Evolutionary conservation across 495 filamentous ascomycete genomes (phyloP), one percentile per base, ranked within the genome.

Genomic region (Penicillium angulare): DNA sequence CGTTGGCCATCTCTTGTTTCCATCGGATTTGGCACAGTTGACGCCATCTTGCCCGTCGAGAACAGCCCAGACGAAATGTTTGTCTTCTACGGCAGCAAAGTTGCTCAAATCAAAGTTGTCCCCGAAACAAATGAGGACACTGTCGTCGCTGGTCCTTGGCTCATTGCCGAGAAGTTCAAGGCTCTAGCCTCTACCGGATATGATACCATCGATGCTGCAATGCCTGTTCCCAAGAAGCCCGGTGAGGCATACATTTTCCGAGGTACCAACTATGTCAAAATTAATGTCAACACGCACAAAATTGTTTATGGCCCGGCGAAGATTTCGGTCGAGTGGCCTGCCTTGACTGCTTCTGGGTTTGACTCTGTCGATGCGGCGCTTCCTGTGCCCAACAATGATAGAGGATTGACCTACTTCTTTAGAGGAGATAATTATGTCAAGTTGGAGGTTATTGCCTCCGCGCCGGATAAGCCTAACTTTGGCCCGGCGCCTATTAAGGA

Each of bases 1-100:
- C 63, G 60, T 23, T 72, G 67, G 47, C 65, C 54, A 51, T 76
- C 75, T 5, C 56, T 69, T 22, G 43, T 73, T 34, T 70, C 40
- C 5, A 33, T 40, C 27, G 41, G n/a, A 10, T 57, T 57, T 20
- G 54, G 54, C 43, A 52, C 21, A 16, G 49, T 57, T 24, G 54
- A 57, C 10, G 49, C 49, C 15, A 16, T 49, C 27, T 15, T 57
- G 6, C 22, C 42, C 27, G 38, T 57, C 10, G 23, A 47, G 7
- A 34, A 29, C 9, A 47, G 15, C 23, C 1, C n/a, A 13, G 54
- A 52, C 36, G 41, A 57, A 15, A 13, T 35, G 2, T 57, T 47
- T 21, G 22, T 48, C 18, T 57, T 57, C 43, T 35, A 21, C 35
- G 54, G 49, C n/a, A 24, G 21, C 32, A 41, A 35, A 8, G 33